Evolutionary conservation across 805 yeast genomes (phyloP), one percentile per base, ranked within the genome.

Genomic region (Yarrowia sp.): DNA sequence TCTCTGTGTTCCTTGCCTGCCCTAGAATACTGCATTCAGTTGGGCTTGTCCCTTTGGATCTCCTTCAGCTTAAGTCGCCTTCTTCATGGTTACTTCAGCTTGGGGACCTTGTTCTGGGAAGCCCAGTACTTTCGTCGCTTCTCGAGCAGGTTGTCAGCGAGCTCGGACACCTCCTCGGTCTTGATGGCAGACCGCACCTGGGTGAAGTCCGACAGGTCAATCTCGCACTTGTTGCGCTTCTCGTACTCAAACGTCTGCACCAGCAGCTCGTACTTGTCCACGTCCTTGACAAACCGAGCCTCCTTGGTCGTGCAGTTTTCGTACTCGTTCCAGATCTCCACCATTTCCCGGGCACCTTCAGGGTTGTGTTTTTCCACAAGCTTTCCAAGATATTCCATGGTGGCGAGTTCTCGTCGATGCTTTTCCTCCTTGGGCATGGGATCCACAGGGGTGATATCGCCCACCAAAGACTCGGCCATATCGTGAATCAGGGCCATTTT

Each of bases 391-490:
- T 87, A 92, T 53, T 84, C 74, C 72, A 94, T 90, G 2, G 98
- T 86, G 38, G 78, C 86, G 46, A 81, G 83, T 74, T 94, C 98
- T 68, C 98, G 82, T 69, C 89, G 82, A 77, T 90, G 96, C 76
- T 94, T 94, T 76, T 94, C 98, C 20, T 79, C 81, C 67, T 92
- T 92, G 56, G 86, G 80, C 36, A 93, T 85, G 69, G 84, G 75
- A 79, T 92, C 90, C 76, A 85, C 78, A 73, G 99, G 95, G 2
- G 97, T 92, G 66, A 94, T 91, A 76, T 94, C 99, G 39, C 99
- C 99, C 15, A 95, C 98, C 38, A 94, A 80, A 3, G 93, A 78
- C 81, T 94, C 99, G 10, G 98, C 98, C 73, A 94, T 90, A 77
- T 94, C 99, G 80, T 94, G 99, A 39, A 92, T 87, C 43, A 92